These are phyloP conservation scores for Kuraishia piskuri DNA, from an alignment of 805 yeast genomes.

Conservation along the genomic window DNA sequence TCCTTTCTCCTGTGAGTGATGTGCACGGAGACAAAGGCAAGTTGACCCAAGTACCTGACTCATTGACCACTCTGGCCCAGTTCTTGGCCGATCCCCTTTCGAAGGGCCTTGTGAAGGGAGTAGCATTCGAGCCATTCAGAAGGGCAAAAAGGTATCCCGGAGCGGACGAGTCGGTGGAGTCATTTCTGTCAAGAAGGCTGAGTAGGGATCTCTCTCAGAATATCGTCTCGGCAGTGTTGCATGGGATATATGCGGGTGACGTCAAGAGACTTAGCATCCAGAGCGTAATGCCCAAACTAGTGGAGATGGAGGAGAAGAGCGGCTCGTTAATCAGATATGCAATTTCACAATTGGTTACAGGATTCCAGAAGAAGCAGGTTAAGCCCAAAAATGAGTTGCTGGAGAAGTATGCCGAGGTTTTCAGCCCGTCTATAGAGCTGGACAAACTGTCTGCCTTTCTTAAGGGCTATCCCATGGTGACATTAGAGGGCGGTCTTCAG, in stretches of 20 bases:
- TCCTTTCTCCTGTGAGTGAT: constrained; percentile 30
- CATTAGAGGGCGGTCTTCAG: constrained; percentile 46
- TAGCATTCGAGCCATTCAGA: constrained; percentile 43
- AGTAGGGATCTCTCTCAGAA: constrained; percentile 47
- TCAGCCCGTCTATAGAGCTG: constrained; percentile 34
- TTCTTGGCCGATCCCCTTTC: constrained; percentile 34
- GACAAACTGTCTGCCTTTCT: constrained; percentile 25
- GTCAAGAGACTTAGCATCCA: constrained; percentile 54
- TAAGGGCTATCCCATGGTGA: constrained; percentile 53
- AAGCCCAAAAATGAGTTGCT: constrained; percentile 2
- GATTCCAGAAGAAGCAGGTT: not conserved
- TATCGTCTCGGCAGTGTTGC: constrained; percentile 71
- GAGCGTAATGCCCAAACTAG: constrained; percentile 47
- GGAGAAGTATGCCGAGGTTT: constrained; percentile 25
- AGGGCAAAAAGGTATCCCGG: constrained; percentile 14
- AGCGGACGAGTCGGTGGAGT: constrained; percentile 64
- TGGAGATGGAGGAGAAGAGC: constrained; percentile 45
- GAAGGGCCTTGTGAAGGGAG: constrained; percentile 33
- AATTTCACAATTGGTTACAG: constrained; percentile 12
- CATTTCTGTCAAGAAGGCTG: constrained; percentile 62
- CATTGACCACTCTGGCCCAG: constrained; percentile 22
- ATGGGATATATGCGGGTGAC: constrained; percentile 93
- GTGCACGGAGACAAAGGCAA: constrained; percentile 21
- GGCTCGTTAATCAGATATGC: constrained; percentile 46
- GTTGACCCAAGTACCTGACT: constrained; percentile 48